phyloP scores from a whole-genome alignment of 257 asterid genomes.

The Agastache rugosa region DNA sequence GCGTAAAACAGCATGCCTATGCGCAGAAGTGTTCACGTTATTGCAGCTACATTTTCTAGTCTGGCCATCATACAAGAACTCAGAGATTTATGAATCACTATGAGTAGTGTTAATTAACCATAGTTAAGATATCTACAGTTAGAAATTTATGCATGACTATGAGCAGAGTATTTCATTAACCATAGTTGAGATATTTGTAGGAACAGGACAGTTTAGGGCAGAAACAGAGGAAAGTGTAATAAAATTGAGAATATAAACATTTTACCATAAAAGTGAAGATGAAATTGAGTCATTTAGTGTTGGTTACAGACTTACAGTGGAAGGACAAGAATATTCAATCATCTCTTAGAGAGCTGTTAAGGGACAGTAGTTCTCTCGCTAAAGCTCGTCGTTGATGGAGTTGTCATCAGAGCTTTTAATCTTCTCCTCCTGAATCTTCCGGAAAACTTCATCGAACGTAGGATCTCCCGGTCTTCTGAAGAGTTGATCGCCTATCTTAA shows the following conservation, averaged over 20 bases:
- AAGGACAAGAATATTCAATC: not conserved
- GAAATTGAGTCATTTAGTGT: not conserved
- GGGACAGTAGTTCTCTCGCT: not conserved
- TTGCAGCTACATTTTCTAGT: not conserved
- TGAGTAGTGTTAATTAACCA: constrained; percentile 8
- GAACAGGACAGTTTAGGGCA: constrained; percentile 4
- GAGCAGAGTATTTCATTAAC: constrained; percentile 10
- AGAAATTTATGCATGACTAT: not conserved
- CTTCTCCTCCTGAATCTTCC: constrained; percentile 53
- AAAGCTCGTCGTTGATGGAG: constrained; percentile 55
- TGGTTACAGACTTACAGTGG: not conserved
- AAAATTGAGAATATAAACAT: constrained; percentile 16
- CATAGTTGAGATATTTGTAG: not conserved
- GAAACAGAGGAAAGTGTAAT: constrained; percentile 20
- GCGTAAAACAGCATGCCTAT: not conserved
- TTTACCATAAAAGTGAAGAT: constrained; percentile 25
- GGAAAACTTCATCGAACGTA: constrained; percentile 72
- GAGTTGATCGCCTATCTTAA: constrained; percentile 82
- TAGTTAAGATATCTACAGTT: not conserved
- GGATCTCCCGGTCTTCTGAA: constrained; percentile 85
- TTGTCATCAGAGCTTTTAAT: constrained; percentile 30
- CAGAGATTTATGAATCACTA: not conserved
- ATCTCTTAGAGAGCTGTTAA: not conserved
- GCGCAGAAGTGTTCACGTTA: not conserved
- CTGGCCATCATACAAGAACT: constrained; percentile 14